Base-by-base conservation (phyloP, 2,329 filamentous ascomycete species). In the Fusarium continuum region DNA sequence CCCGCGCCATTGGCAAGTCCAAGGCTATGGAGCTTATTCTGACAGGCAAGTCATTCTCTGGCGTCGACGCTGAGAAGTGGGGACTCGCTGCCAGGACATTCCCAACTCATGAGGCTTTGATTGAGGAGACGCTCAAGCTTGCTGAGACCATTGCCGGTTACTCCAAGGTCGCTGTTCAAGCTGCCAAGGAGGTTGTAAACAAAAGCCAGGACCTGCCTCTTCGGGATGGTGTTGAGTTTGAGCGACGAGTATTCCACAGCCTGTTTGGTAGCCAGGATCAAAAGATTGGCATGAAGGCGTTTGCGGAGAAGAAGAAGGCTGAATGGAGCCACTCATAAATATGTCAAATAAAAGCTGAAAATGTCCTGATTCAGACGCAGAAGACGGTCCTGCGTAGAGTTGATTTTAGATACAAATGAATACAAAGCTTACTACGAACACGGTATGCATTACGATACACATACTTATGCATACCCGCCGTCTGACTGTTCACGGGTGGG, bases 121-220 rank as follows among this genome's bases (percentile, higher is more conserved):
- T 98, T 74, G 88, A 92, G 71, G 91, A 87, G 51, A 88, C 93
- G 4, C 76, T 97, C 59, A 87, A 89, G 74, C 94, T 92, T 16
- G 95, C 95, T 3, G 92, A 91, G 82, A 93, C 87, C 47, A 97
- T 99, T 79, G 93, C 95, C 0, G 81, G 90, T 1, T 92, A 95
- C 78, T 93, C 91, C 47, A 87, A 85, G 73, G 89, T 99, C n/a
- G 91, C 94, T 2, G 87, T 96, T 55, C 88, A 92, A 79, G 95
- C 91, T 10, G 90, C 87, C 54, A 99, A 99, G 84, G 95, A 99
- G 83, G 94, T 95, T n/a, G 94, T 99, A 52, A 97, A 98, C 77
- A 98, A 97, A 88, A 97, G 93, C 77, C 93, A 98, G 82, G 95
- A 99, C 71, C 79, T 97, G 68, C 83, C 89, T 4, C 80, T 99